Conservation (phyloP, 164 flowering plant species). For the Magnolia kwangsiensis region DNA sequence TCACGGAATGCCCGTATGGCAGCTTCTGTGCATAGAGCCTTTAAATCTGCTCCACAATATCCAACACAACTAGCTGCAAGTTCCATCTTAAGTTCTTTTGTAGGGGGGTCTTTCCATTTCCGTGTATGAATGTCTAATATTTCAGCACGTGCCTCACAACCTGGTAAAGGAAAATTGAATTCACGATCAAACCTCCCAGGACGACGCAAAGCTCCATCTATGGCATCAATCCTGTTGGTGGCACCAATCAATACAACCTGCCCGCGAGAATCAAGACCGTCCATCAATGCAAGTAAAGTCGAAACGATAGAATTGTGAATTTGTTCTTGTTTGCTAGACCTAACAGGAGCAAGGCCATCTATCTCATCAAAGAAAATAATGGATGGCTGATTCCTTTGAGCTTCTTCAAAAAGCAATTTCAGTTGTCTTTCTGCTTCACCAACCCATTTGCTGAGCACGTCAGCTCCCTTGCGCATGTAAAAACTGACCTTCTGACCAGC, state of each 20-base stretch:
- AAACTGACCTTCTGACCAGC: constrained; percentile 99
- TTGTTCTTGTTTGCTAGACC: constrained; percentile 99
- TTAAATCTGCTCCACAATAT: constrained; percentile 97
- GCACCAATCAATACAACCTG: constrained; percentile 99
- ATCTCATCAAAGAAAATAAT: constrained; percentile 99
- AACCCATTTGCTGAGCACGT: constrained; percentile 99
- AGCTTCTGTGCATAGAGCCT: constrained; percentile 97
- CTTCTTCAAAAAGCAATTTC: constrained; percentile 97
- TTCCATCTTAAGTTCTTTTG: constrained; percentile 72
- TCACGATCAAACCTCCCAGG: constrained; percentile 99
- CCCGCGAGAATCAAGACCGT: constrained; percentile 99
- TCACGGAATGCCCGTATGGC: constrained; percentile 99
- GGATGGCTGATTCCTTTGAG: constrained; percentile 96
- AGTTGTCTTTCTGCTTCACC: constrained; percentile 99
- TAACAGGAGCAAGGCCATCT: constrained; percentile 99
- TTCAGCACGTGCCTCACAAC: constrained; percentile 95
- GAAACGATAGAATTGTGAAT: constrained; percentile 99
- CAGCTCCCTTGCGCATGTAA: constrained; percentile 99
- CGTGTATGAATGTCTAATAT: constrained; percentile 95
- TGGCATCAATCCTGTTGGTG: constrained; percentile 97
- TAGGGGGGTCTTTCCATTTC: constrained; percentile 94
- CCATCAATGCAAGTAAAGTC: constrained; percentile 97
- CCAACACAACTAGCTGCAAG: constrained; percentile 99
- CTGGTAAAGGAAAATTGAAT: constrained; percentile 94
- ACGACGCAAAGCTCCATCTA: constrained; percentile 98